Evolutionary conservation across 2,329 filamentous ascomycete genomes (phyloP), one percentile per base, ranked within the genome.

Genomic region (Penicillium brasilianum): DNA sequence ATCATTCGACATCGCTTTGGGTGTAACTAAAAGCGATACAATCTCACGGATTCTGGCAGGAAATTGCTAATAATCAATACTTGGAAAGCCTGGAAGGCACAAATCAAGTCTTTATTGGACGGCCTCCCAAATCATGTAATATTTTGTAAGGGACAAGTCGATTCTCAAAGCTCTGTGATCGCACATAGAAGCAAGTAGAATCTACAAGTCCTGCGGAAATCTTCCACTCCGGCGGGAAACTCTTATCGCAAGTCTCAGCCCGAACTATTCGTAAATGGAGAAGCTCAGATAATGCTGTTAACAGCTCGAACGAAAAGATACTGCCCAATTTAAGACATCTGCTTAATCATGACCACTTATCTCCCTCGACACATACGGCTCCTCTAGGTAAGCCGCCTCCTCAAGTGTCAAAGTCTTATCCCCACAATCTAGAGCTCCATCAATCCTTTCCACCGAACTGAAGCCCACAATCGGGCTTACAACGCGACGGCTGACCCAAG

Each of bases 401-500:
- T 56, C 39, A n/a, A 30, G 10, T 14, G 28, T 48, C 30, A 56
- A 37, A 8, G 13, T 22, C 14, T 13, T 34, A 11, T 37, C n/a
- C 13, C 53, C 53, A 28, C n/a, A 56, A 16, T 25, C 41, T 9
- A 56, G 39, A 34, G 53, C 28, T 46, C 37, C 37, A 30, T 56
- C 28, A 13, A 56, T 56, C 13, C 41, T 56, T 25, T 56, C 41
- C 41, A 48, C 53, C 8, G 41, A 48, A 14, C 39, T 36, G 25
- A 56, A 56, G n/a, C 53, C 53, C 3, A 56, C 53, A 22, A 48
- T 56, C 6, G 53, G 53, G 28, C 53, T 37, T 34, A 30, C 18
- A 16, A 56, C 41, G 37, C 53, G 53, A n/a, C 18, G 41, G 30
- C 20, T 56, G 3, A 56, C 41, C 59, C 56, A 61, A 16, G 59